Percentiles rank a stretch among this genome's conserved stretches.
phyloP scores from a whole-genome alignment of 805 yeast genomes.

The Candida sithepensis region DNA sequence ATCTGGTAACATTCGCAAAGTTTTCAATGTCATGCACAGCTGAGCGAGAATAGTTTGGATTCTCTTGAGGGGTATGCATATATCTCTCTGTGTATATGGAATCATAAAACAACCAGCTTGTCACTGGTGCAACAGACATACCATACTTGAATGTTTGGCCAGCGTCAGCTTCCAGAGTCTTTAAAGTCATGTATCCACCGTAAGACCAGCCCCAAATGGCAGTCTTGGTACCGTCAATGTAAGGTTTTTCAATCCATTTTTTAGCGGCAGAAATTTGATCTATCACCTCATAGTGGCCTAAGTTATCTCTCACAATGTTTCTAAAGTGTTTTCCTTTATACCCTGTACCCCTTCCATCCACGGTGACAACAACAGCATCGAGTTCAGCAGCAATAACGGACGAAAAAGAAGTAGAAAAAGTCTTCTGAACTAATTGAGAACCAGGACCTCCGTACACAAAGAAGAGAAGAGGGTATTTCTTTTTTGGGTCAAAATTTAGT shows the following conservation, averaged over 20 bases:
- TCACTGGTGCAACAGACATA: conserved; percentile 96
- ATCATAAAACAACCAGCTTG: conserved; percentile 90
- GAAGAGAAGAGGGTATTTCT: conserved; percentile 81
- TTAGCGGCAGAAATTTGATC: conserved; percentile 89
- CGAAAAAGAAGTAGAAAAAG: conserved; percentile 61
- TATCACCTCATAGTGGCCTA: conserved; percentile 77
- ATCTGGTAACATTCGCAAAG: conserved; percentile 58
- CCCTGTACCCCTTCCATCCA: conserved; percentile 97
- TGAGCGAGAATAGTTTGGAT: conserved; percentile 51
- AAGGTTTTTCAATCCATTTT: conserved; percentile 56
- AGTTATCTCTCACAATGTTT: conserved; percentile 70
- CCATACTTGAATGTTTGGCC: conserved; percentile 81
- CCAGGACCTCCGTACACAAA: conserved; percentile 96
- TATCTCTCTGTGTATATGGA: conserved; percentile 93
- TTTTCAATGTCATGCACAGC: conserved; percentile 54
- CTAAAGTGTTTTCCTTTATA: conserved; percentile 78
- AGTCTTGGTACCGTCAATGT: conserved; percentile 63
- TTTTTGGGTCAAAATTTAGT: conserved; percentile 53
- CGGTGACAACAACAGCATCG: conserved; percentile 84
- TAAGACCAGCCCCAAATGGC: conserved; percentile 99
- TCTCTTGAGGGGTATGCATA: conserved; percentile 77
- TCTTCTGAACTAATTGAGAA: conserved; percentile 72
- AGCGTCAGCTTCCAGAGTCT: conserved; percentile 78
- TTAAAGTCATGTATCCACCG: conserved; percentile 91
- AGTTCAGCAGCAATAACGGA: conserved; percentile 73